Evolutionary conservation across 1,284 basidiomycete species (phyloP).

Genomic region (Vanrija sp.): DNA sequence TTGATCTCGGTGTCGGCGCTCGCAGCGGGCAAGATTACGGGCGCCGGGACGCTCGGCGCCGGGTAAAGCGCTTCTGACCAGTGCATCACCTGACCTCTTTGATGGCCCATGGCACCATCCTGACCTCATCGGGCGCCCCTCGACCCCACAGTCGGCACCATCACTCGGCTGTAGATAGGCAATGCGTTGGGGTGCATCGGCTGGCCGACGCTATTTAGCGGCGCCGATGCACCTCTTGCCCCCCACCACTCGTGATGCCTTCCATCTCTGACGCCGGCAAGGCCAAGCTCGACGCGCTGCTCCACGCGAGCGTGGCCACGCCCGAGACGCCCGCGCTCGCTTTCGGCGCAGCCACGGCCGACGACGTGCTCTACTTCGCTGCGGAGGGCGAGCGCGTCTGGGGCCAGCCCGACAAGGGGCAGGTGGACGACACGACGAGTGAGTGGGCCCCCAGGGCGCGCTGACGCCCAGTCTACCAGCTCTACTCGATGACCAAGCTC

Average conservation of each 20-base stretch:
- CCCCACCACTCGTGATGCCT: background rate
- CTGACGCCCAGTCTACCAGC: slow-evolving; percentile 21
- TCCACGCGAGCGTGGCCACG: slow-evolving; percentile 18
- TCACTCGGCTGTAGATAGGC: too few species aligned
- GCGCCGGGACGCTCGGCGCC: too few species aligned
- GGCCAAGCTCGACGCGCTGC: slow-evolving; percentile 17
- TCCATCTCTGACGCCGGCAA: slow-evolving; percentile 2
- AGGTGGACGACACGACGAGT: slow-evolving; percentile 35
- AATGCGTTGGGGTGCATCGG: too few species aligned
- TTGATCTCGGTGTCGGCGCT: too few species aligned
- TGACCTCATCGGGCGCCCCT: too few species aligned
- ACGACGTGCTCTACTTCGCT: slow-evolving; percentile 28
- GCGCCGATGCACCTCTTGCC: too few species aligned
- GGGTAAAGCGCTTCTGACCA: too few species aligned
- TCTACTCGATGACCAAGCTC: slow-evolving; percentile 38
- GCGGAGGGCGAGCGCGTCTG: slow-evolving; percentile 25
- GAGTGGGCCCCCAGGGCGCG: slow-evolving; percentile 4
- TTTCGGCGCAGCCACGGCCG: slow-evolving; percentile 27
- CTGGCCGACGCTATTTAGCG: too few species aligned
- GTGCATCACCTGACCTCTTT: too few species aligned
- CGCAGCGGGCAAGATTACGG: too few species aligned
- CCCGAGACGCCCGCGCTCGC: slow-evolving; percentile 27
- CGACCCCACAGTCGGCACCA: too few species aligned
- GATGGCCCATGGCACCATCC: too few species aligned
- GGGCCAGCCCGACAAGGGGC: slow-evolving; percentile 22